Conservation (phyloP, 1,139 yeast species). For the Maudiozyma humilis region DNA sequence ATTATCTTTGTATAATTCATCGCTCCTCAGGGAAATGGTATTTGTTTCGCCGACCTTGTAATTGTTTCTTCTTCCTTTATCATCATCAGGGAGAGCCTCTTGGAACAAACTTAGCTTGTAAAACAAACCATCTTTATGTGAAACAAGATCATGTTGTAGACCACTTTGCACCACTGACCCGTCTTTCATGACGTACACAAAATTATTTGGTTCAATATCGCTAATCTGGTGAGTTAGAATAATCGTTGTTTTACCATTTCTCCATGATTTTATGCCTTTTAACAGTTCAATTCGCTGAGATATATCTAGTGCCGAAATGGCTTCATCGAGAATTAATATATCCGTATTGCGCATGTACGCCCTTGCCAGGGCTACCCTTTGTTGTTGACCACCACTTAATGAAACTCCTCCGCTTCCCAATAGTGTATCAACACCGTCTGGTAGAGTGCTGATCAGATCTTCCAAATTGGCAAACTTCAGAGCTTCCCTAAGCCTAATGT, state of each 20-base stretch:
- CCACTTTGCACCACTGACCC: conserved; percentile 50
- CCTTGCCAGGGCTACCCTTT: conserved; percentile 73
- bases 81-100: neutral
- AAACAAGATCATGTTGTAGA: conserved; percentile 30
- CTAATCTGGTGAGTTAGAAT: conserved; percentile 69
- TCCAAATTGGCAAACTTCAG: conserved; percentile 44
- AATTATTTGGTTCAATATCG: conserved; percentile 48
- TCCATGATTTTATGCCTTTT: conserved; percentile 47
- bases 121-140: conserved; percentile 6
- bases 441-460: conserved; percentile 40
- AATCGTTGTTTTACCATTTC: conserved; percentile 65
- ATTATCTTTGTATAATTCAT: no score
- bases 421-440: conserved; percentile 47
- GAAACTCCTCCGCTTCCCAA: conserved; percentile 41
- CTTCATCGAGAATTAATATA: conserved; percentile 74
- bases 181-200: conserved; percentile 47
- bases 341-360: conserved; percentile 68
- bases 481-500: conserved; percentile 38
- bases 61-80: neutral
- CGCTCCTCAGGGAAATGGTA: no score
- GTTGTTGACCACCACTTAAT: conserved; percentile 91
- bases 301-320: conserved; percentile 71
- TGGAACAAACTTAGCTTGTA: conserved; percentile 8
- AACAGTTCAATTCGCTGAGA: conserved; percentile 40
- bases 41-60: neutral